These are phyloP conservation scores for Daphne laureola DNA, from an alignment of 441 rosid species.

Conservation along the genomic window DNA sequence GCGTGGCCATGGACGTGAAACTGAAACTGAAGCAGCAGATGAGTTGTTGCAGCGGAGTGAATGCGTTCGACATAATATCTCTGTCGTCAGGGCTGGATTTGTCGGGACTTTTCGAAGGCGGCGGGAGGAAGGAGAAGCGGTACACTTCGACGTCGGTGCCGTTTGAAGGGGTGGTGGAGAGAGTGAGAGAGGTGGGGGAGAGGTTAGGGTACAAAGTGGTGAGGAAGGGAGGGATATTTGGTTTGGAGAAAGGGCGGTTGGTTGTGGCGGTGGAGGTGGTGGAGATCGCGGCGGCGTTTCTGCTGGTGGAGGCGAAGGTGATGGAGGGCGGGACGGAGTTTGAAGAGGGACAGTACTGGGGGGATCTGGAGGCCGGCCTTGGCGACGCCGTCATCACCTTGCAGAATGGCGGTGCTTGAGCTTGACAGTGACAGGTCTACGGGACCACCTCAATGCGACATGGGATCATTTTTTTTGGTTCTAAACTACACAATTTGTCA, in stretches of 20 bases:
- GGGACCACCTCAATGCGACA: too few species aligned
- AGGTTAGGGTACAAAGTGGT: constrained; percentile 51
- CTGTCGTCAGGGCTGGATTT: constrained; percentile 71
- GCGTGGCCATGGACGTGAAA: neutral
- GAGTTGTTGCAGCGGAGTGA: constrained; percentile 17
- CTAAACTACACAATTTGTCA: too few species aligned
- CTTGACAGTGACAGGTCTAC: too few species aligned
- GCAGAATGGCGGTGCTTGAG: constrained; percentile 35
- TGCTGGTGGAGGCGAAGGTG: constrained; percentile 55
- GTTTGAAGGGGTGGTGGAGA: constrained; percentile 40
- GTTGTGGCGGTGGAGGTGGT: constrained; percentile 37
- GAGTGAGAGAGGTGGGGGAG: constrained; percentile 49
- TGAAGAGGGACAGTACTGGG: constrained; percentile 63
- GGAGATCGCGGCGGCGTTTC: constrained; percentile 36
- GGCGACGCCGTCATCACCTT: constrained; percentile 57
- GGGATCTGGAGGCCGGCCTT: constrained; percentile 46
- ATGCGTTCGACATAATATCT: constrained; percentile 70
- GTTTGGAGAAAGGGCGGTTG: constrained; percentile 47
- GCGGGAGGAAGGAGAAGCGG: constrained; percentile 37
- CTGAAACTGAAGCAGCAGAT: neutral
- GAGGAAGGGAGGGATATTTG: constrained; percentile 41
- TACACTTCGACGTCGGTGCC: constrained; percentile 54
- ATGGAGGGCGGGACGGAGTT: constrained; percentile 33
- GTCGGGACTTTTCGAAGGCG: constrained; percentile 62
- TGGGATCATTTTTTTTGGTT: too few species aligned